These are phyloP conservation scores for Fusarium buxicola DNA, from an alignment of 2,329 filamentous ascomycete species.

Conservation along the genomic window DNA sequence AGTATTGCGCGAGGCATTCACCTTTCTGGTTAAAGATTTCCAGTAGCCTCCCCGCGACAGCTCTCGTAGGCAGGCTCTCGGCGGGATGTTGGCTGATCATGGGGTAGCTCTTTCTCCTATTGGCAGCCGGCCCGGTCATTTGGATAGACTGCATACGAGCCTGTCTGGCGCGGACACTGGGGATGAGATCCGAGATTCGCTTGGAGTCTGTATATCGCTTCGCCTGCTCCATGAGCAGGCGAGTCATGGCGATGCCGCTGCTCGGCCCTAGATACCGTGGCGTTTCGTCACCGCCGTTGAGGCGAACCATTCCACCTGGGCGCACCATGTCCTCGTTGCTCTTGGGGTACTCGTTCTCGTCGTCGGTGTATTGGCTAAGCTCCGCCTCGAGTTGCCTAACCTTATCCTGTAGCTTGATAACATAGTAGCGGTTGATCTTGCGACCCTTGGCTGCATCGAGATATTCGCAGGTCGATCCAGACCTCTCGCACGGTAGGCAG, in stretches of 20 bases:
- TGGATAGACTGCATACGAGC: conserved; percentile 70
- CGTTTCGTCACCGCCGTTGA: conserved; percentile 86
- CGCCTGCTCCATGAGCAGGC: conserved; percentile 94
- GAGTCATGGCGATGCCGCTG: conserved; percentile 94
- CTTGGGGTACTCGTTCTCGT: conserved; percentile 75
- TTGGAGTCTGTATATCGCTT: conserved; percentile 93
- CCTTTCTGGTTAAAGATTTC: conserved; percentile 89
- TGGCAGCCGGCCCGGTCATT: conserved; percentile 61
- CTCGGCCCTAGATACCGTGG: conserved; percentile 92
- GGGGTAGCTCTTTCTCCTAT: conserved; percentile 86
- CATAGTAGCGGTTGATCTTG: conserved; percentile 90
- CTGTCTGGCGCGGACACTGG: conserved; percentile 71
- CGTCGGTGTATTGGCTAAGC: conserved; percentile 81
- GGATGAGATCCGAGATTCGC: conserved; percentile 91
- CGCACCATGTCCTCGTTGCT: conserved; percentile 88
- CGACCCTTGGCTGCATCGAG: conserved; percentile 88
- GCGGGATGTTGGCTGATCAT: conserved; percentile 89
- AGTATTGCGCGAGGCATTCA: conserved; percentile 52
- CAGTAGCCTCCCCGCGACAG: conserved; percentile 81
- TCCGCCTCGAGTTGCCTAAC: conserved; percentile 86
- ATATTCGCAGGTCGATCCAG: conserved; percentile 93
- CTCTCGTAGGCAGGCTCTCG: conserved; percentile 76
- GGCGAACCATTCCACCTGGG: conserved; percentile 84
- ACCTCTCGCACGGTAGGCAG: conserved; percentile 92
- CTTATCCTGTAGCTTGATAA: conserved; percentile 89